phyloP scores from a whole-genome alignment of 148 eudicot genomes.

The Cornus florida region DNA sequence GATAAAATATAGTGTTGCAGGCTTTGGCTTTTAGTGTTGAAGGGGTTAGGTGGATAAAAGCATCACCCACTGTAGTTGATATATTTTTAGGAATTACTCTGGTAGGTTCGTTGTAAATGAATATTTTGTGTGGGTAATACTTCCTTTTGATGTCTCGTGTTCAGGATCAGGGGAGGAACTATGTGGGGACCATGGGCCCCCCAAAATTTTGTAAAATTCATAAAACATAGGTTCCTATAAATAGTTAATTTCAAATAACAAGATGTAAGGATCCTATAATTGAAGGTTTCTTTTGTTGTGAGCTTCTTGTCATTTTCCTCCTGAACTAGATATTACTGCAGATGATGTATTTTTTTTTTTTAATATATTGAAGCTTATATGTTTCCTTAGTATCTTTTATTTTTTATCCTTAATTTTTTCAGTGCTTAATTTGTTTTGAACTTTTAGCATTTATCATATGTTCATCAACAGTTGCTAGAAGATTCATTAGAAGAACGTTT shows the following conservation, averaged over 20 bases:
- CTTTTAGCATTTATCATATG: slow-evolving; percentile 11
- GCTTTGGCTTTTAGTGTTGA: not conserved
- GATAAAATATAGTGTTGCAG: not conserved
- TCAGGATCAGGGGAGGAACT: not conserved
- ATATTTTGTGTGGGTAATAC: not conserved
- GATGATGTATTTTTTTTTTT: not conserved
- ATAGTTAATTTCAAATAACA: too few relatives aligned
- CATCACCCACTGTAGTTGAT: not conserved
- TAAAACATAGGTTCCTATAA: too few relatives aligned
- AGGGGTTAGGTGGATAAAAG: not conserved
- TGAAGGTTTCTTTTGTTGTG: not conserved
- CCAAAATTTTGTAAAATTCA: too few relatives aligned
- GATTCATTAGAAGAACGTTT: slow-evolving; percentile 87
- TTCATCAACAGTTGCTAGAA: slow-evolving; percentile 65
- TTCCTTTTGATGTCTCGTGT: not conserved
- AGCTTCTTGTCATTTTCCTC: not conserved
- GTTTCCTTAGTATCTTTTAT: not conserved
- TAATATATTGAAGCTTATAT: not conserved
- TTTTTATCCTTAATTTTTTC: not conserved
- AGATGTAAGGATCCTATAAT: not conserved
- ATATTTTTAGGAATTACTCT: not conserved
- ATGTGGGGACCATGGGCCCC: too few relatives aligned
- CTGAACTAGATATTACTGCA: too few relatives aligned
- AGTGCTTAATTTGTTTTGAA: slow-evolving; percentile 6
- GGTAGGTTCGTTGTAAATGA: not conserved